A percentile compares a stretch with the other conserved stretches of the same genome.
phyloP scores from a whole-genome alignment of 78 protist species.

The Dictyostelium purpureum region DNA sequence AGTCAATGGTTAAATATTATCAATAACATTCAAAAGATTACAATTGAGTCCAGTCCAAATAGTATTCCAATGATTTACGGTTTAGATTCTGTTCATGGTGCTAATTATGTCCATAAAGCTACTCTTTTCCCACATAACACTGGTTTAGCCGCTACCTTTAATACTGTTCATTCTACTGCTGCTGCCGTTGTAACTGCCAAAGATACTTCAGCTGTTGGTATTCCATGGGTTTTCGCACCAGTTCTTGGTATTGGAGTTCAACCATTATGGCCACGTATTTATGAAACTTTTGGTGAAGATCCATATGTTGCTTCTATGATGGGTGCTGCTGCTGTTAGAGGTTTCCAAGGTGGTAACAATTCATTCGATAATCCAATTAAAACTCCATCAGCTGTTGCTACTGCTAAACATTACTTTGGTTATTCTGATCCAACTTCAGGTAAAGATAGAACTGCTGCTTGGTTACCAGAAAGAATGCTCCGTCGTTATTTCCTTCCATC shows the following conservation, averaged over 20 bases:
- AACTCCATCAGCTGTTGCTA: conserved; percentile 36
- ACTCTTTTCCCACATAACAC: conserved; percentile 78
- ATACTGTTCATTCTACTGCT: conserved; percentile 3
- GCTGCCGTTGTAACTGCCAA: conserved; percentile 27
- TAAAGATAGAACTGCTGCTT: conserved; percentile 80
- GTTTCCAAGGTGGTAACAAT: conserved; percentile 62
- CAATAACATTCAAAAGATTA: conserved; percentile 15
- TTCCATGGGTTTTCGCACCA: conserved; percentile 87
- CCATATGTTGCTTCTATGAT: conserved; percentile 49
- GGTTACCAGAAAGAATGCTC: conserved; percentile 69
- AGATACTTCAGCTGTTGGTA: conserved; percentile 82
- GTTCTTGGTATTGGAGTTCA: conserved; percentile 72
- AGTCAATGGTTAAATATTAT: conserved; percentile 42
- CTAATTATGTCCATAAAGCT: conserved; percentile 60
- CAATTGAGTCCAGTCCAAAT: conserved; percentile 62
- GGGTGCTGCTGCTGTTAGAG: conserved; percentile 72
- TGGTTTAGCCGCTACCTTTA: conserved; percentile 73
- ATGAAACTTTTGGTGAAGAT: conserved; percentile 87
- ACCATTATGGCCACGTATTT: conserved; percentile 82
- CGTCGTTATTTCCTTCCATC: conserved; percentile 73
- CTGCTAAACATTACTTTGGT: conserved; percentile 80
- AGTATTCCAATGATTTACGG: conserved; percentile 79
- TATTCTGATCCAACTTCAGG: conserved; percentile 77
- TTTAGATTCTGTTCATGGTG: conserved; percentile 80
- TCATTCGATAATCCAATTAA: conserved; percentile 13